Conservation (phyloP, 2,329 filamentous ascomycete genomes). For the Aspergillus calidoustus region DNA sequence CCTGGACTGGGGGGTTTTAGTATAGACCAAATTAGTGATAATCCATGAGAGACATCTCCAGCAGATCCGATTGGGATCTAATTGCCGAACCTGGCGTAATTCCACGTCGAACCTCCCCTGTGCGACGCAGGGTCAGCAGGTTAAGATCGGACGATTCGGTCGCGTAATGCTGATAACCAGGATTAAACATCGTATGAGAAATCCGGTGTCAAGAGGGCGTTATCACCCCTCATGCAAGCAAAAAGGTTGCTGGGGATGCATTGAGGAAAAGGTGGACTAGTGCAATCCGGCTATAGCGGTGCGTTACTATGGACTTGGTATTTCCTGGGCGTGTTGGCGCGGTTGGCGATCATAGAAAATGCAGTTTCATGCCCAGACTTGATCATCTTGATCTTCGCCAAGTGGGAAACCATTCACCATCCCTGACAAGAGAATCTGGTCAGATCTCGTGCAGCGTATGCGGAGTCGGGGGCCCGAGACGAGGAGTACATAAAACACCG, state of each 20-base stretch:
- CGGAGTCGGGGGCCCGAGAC: not conserved
- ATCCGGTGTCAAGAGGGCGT: not conserved
- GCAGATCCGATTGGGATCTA: conserved; percentile 9
- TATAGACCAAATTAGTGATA: conserved; percentile 8
- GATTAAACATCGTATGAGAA: conserved; percentile 9
- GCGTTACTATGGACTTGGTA: conserved; percentile 16
- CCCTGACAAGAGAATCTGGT: not conserved
- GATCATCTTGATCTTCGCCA: conserved; percentile 14
- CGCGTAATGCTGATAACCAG: conserved; percentile 25
- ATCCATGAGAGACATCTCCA: not conserved
- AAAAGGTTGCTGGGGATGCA: not conserved
- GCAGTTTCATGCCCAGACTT: conserved; percentile 16
- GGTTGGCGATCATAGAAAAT: conserved; percentile 17
- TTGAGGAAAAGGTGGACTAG: not conserved
- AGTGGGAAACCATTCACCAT: not conserved
- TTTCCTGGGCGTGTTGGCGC: conserved; percentile 16
- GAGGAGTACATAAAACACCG: conserved; percentile 1
- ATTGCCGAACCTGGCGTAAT: conserved; percentile 2
- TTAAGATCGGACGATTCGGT: conserved; percentile 21
- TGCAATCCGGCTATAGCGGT: conserved; percentile 9
- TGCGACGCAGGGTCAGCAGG: conserved; percentile 8
- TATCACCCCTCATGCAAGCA: conserved; percentile 9
- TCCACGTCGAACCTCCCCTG: not conserved
- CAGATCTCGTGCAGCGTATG: not conserved
- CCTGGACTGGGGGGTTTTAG: not conserved